A percentile compares a stretch with the other conserved stretches of the same genome.
Conservation (phyloP, 805 yeast genomes). For the Sugiyamaella smithiae region DNA sequence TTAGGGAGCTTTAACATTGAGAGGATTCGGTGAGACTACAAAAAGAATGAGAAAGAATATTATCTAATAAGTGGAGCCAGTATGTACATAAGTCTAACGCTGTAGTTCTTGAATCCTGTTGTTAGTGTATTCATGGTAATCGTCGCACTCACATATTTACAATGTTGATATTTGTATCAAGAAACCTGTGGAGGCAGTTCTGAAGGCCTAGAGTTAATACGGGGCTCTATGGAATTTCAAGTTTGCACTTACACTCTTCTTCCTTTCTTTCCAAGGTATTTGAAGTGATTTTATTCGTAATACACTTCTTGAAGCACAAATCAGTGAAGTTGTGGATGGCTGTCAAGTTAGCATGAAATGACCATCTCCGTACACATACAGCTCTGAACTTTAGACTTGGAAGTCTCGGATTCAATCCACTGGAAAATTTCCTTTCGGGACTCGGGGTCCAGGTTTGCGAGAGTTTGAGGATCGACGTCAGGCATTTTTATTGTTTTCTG, state of each 20-base stretch:
- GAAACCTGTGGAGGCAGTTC: constrained; percentile 80
- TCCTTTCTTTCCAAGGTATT: constrained; percentile 53
- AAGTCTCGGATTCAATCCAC: constrained; percentile 78
- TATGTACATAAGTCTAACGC: constrained; percentile 7
- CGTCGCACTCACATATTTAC: constrained; percentile 49
- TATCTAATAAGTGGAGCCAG: neutral
- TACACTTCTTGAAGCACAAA: constrained; percentile 86
- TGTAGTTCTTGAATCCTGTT: constrained; percentile 23
- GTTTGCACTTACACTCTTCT: constrained; percentile 51
- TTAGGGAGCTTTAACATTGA: too few species aligned
- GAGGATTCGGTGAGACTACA: too few species aligned
- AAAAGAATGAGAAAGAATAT: neutral
- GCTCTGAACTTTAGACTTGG: constrained; percentile 82
- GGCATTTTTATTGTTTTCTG: too few species aligned
- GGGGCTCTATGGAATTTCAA: neutral
- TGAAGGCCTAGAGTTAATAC: constrained; percentile 37
- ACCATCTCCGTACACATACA: constrained; percentile 28
- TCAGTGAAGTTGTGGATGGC: constrained; percentile 86
- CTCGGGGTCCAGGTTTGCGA: constrained; percentile 56
- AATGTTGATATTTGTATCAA: constrained; percentile 83
- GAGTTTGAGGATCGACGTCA: constrained; percentile 39
- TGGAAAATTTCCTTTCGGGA: constrained; percentile 70
- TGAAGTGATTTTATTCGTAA: constrained; percentile 40
- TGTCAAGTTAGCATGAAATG: constrained; percentile 7
- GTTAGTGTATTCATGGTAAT: neutral